Percentiles rank a stretch among this genome's conserved stretches.
These are phyloP conservation scores for Penicillium aurantiogriseum DNA, from an alignment of 2,329 filamentous ascomycete species.

Conservation along the genomic window DNA sequence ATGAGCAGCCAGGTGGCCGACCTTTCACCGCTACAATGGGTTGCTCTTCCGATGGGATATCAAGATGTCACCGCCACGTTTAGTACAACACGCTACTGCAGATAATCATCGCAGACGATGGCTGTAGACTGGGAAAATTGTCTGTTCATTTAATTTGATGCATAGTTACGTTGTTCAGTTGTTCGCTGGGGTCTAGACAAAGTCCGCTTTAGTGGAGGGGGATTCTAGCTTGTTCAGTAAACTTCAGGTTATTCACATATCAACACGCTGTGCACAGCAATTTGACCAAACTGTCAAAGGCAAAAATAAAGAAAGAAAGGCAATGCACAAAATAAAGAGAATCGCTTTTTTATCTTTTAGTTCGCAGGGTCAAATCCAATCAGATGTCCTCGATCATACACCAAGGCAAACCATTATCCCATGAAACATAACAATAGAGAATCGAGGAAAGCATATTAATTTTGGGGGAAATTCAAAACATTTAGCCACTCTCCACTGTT, in stretches of 20 bases:
- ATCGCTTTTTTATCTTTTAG: not conserved
- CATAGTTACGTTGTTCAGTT: not conserved
- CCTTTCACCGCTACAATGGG: slow-evolving; percentile 25
- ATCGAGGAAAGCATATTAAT: not conserved
- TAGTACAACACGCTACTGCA: slow-evolving; percentile 23
- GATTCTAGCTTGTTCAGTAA: not conserved
- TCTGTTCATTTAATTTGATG: not conserved
- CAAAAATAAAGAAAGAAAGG: not conserved
- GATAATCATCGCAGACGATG: slow-evolving; percentile 10
- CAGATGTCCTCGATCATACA: slow-evolving; percentile 6
- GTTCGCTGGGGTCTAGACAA: slow-evolving; percentile 1
- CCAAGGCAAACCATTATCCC: slow-evolving; percentile 4
- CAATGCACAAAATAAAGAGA: not conserved
- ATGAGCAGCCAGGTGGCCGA: slow-evolving; percentile 9
- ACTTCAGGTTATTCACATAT: not conserved
- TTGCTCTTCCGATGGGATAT: slow-evolving; percentile 6
- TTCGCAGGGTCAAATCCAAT: slow-evolving; percentile 13
- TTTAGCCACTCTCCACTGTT: slow-evolving; percentile 2
- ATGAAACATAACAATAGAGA: slow-evolving; percentile 3
- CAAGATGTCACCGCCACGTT: slow-evolving; percentile 27
- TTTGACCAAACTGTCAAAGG: not conserved
- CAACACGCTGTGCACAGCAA: not conserved
- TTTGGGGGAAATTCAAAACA: not conserved
- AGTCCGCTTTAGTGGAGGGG: not conserved
- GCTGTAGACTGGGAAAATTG: not conserved